Conservation (phyloP, 805 yeast species). For the Wickerhamiella kurtzmanii region DNA sequence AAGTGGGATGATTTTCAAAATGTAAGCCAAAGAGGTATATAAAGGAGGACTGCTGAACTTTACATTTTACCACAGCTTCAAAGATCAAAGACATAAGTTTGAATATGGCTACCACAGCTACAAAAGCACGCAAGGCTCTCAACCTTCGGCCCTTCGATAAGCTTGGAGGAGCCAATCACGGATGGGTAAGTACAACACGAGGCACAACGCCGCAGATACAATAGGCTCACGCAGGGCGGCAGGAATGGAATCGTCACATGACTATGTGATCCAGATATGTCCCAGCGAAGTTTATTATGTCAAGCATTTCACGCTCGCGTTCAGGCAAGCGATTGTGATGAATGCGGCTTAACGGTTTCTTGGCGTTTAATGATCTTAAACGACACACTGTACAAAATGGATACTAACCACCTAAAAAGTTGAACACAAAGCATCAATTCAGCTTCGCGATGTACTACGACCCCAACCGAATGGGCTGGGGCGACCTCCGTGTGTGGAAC, state of each 20-base stretch:
- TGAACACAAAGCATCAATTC: conserved; percentile 3
- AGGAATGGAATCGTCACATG: background rate
- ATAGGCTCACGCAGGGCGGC: background rate
- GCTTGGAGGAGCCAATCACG: background rate
- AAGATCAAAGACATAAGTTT: background rate
- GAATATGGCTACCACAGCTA: background rate
- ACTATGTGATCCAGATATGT: no score
- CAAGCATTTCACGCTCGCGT: no score
- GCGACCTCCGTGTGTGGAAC: conserved; percentile 5
- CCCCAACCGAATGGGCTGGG: conserved; percentile 5
- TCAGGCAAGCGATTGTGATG: no score
- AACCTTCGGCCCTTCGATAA: background rate
- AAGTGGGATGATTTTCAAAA: background rate
- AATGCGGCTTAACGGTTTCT: no score
- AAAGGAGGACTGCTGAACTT: background rate
- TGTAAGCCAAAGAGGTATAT: background rate
- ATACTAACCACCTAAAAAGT: background rate
- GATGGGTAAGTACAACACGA: background rate
- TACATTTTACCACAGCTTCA: background rate
- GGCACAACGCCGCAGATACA: background rate
- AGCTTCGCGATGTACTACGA: conserved; percentile 1
- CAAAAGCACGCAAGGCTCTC: background rate
- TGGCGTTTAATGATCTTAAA: no score
- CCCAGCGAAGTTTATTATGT: no score
- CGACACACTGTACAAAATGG: background rate